Conservation (phyloP, 768 basidiomycete species). For the Xerocomellus amylosporus region DNA sequence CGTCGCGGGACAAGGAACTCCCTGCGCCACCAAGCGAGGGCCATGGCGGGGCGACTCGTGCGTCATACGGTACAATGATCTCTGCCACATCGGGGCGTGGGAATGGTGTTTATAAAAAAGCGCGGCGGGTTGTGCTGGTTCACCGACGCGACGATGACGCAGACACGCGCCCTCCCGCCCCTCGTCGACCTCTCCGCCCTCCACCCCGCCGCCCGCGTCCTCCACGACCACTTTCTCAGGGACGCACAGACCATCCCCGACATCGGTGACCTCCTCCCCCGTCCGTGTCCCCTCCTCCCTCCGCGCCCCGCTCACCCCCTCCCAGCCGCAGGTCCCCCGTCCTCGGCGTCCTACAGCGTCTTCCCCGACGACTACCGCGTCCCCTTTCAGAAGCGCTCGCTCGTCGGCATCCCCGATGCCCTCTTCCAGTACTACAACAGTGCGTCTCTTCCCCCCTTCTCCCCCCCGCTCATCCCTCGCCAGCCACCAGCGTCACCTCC, state of each 20-base stretch:
- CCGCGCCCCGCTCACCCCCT: constrained; percentile 7
- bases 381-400: constrained; percentile 75
- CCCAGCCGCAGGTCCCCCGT: constrained; percentile 59
- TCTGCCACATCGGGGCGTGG: constrained; percentile 3
- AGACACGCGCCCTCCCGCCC: constrained; percentile 20
- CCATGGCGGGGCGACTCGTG: neutral
- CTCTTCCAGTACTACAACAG: constrained; percentile 78
- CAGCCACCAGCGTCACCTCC: constrained; percentile 67
- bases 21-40: constrained; percentile 58
- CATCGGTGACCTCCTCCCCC: constrained; percentile 63
- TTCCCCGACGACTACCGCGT: constrained; percentile 76
- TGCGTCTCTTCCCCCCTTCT: constrained; percentile 32
- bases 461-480: constrained; percentile 14
- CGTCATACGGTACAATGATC: no score
- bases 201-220: constrained; percentile 61
- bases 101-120: neutral
- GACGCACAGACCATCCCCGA: constrained; percentile 77
- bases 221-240: constrained; percentile 68
- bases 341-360: constrained; percentile 75
- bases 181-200: constrained; percentile 59
- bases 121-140: no score
- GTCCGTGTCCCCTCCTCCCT: constrained; percentile 38
- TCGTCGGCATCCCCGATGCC: constrained; percentile 73
- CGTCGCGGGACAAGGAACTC: constrained; percentile 65
- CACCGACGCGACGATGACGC: constrained; percentile 11